These are phyloP conservation scores for bread wheat (Triticum aestivum) DNA, from an alignment of 176 grass and related monocot species.

Conservation along the genomic window DNA sequence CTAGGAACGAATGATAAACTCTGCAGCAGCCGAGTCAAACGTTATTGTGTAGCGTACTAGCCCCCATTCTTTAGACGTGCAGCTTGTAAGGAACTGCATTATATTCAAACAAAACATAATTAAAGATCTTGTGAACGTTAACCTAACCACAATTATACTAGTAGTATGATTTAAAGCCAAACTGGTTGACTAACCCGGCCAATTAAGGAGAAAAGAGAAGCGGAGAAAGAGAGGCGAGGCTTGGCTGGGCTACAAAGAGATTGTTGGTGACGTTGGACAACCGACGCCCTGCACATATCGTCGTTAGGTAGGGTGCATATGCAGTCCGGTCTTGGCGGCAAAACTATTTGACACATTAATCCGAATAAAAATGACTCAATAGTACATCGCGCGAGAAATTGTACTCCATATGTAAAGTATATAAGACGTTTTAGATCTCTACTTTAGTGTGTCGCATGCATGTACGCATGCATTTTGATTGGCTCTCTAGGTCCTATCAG, in stretches of 20 bases:
- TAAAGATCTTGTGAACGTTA: too few relatives aligned
- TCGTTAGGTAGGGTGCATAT: background rate
- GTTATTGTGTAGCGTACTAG: background rate
- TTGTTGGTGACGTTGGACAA: background rate
- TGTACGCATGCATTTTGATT: background rate
- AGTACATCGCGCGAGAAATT: background rate
- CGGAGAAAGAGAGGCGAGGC: background rate
- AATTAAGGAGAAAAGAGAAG: background rate
- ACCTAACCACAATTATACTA: too few relatives aligned
- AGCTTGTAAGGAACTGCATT: too few relatives aligned
- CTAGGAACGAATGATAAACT: background rate
- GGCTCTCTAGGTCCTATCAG: background rate
- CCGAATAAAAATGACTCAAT: background rate
- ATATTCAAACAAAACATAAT: too few relatives aligned
- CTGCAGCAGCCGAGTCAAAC: constrained; percentile 13
- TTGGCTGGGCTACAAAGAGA: background rate
- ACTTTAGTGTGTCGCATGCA: background rate
- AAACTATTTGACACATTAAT: constrained; percentile 16
- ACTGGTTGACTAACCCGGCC: background rate
- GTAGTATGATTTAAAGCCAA: too few relatives aligned
- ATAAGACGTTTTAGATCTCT: too few relatives aligned
- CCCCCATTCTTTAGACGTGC: background rate
- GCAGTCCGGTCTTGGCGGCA: constrained; percentile 25
- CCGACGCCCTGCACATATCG: background rate
- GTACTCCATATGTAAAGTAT: background rate